A percentile compares a stretch with the other conserved stretches of the same genome.
Conservation (phyloP, 2,329 filamentous ascomycete species). For the Ascocoryne sarcoides region DNA sequence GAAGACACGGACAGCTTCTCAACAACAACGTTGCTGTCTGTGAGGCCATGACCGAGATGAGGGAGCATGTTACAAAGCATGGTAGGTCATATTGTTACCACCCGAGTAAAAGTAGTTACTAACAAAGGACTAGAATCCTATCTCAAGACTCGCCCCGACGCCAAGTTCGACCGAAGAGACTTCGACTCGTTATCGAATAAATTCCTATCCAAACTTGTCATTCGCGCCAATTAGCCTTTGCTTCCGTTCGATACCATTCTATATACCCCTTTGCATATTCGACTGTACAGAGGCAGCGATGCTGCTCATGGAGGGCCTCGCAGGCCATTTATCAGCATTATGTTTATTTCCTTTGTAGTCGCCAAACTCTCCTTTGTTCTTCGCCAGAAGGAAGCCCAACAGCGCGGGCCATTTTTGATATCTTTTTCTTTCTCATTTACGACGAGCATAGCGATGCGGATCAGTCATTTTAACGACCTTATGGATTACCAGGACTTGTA, state of each 20-base stretch:
- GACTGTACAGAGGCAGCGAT: constrained; percentile 24
- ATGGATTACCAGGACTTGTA: constrained; percentile 20
- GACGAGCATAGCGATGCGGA: constrained; percentile 23
- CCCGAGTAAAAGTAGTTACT: constrained; percentile 34
- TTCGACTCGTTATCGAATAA: constrained; percentile 96
- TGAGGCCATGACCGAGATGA: constrained; percentile 93
- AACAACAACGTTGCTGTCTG: constrained; percentile 89
- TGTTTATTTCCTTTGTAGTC: constrained; percentile 21
- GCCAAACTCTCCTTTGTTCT: constrained; percentile 16
- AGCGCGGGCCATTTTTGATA: constrained; percentile 20
- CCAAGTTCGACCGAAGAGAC: constrained; percentile 82
- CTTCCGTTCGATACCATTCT: constrained; percentile 22
- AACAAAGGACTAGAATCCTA: constrained; percentile 62
- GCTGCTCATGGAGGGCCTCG: constrained; percentile 16
- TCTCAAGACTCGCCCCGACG: constrained; percentile 63
- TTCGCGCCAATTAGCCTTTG: constrained; percentile 68
- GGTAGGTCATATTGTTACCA: constrained; percentile 51
- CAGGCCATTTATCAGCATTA: constrained; percentile 5
- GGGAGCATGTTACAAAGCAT: constrained; percentile 85
- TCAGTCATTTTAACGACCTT: constrained; percentile 21
- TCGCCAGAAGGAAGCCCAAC: constrained; percentile 10
- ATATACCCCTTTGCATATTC: constrained; percentile 26
- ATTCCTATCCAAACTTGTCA: constrained; percentile 92
- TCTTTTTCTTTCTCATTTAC: constrained; percentile 11
- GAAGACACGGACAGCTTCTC: constrained; percentile 81